Conservation (phyloP, 441 rosid species). For the Adansonia grandidieri region DNA sequence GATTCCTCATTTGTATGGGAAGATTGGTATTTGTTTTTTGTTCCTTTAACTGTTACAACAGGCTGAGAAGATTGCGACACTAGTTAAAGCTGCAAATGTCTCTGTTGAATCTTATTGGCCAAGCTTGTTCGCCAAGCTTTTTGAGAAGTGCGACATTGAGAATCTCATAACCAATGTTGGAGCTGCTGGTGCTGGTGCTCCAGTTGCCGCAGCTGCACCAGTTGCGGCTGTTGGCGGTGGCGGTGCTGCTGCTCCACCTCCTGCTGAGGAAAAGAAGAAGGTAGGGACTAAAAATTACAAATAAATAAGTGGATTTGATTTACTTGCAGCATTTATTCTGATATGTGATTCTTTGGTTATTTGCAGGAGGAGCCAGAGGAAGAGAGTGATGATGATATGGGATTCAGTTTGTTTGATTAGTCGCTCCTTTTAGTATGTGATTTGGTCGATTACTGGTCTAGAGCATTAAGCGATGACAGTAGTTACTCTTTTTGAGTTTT, state of each 20-base stretch:
- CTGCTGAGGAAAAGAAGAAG: conserved; percentile 64
- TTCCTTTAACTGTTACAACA: conserved; percentile 24
- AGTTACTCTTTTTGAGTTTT: background rate
- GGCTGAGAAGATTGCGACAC: conserved; percentile 56
- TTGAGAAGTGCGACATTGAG: conserved; percentile 49
- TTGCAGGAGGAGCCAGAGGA: conserved; percentile 73
- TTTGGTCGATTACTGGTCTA: background rate
- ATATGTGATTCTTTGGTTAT: background rate
- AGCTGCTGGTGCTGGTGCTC: conserved; percentile 50
- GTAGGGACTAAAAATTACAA: conserved; percentile 28
- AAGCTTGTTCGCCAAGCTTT: conserved; percentile 57
- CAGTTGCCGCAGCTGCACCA: conserved; percentile 38
- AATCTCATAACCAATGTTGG: conserved; percentile 60
- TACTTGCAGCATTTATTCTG: background rate
- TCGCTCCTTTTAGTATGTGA: conserved; percentile 16
- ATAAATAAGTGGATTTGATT: background rate
- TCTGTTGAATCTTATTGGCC: background rate
- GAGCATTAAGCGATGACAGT: background rate
- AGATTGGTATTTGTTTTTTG: background rate
- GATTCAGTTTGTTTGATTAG: conserved; percentile 82
- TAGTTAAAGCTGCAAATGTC: conserved; percentile 55
- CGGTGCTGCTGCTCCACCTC: conserved; percentile 42
- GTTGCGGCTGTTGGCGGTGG: conserved; percentile 40
- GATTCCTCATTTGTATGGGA: background rate
- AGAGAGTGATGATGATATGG: conserved; percentile 85